Evolutionary conservation across 163 green algal species (phyloP), one percentile per base, ranked within the genome.

Genomic region (Scenedesmus sp.): DNA sequence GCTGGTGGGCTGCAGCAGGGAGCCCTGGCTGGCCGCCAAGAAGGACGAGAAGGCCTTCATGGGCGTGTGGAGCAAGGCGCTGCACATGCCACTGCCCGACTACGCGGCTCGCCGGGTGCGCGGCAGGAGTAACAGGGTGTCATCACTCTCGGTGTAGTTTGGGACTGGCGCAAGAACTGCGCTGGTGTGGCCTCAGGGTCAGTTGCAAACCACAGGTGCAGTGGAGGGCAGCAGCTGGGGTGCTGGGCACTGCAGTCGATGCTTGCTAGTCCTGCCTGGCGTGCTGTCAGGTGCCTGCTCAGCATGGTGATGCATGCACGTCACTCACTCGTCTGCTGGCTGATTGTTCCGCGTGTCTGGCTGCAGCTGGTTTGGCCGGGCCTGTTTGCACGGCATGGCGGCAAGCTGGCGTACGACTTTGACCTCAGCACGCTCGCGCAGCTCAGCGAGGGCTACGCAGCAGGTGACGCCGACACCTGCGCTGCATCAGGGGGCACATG

Each of bases 11-110:
- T 95, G 93, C 93, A 96, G 88, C 83, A 79, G 84, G 3, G 92
- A 96, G 92, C 97, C 97, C 0, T 96, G 97, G 88, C 82, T 96
- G 24, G 97, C 95, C 86, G 93, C 94, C 30, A 98, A 97, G 91
- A 97, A 97, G 90, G 97, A 99, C 89, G 95, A 98, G 89, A 96
- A 96, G 72, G 93, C 94, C 15, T 97, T 99, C 85, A 93, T 98
- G n/a, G 87, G 83, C 53, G 97, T 98, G 90, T 98, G 98, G 93
- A 89, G 94, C 83, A 98, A 98, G 93, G 93, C 95, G 83, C 90
- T 99, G 83, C 94, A 95, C 90, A 83, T 97, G 68, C 97, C 97
- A 5, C 61, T 98, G 53, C 97, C 97, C 24, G 96, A 99, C 92
- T 98, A 99, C 91, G 96, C 95, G 4, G 95, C 93, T 6, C 91